Percentiles rank a stretch among this genome's conserved stretches.
Conservation (phyloP, 805 yeast species). For the Candida alai region DNA sequence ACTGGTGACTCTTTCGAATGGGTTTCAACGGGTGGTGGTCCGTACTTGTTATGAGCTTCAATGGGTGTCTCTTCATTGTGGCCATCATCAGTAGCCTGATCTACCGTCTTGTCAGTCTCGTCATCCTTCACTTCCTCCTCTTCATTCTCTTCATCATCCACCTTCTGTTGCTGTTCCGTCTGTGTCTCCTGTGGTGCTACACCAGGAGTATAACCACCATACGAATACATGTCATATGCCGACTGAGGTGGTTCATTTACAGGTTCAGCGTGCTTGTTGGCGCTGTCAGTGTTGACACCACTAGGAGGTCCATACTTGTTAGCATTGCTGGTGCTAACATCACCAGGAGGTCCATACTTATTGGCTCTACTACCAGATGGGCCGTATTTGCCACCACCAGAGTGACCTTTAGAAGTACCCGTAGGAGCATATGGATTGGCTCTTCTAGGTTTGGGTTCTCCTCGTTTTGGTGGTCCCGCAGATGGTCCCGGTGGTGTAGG, state of each 20-base stretch:
- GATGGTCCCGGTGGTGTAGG: constrained; percentile 16
- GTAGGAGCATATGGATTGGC: constrained; percentile 39
- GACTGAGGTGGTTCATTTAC: constrained; percentile 6
- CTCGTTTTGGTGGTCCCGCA: constrained; percentile 4
- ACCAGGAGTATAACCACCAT: constrained; percentile 7
- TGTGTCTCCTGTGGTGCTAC: not conserved
- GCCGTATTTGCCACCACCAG: constrained; percentile 23
- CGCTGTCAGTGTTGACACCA: constrained; percentile 2
- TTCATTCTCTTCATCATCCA: not conserved
- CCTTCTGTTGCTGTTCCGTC: not conserved
- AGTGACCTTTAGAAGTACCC: constrained; percentile 11
- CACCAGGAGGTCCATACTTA: constrained; percentile 10
- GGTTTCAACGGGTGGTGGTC: too few relatives aligned
- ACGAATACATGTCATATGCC: constrained; percentile 6
- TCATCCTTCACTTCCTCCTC: constrained; percentile 2
- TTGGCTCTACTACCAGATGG: constrained; percentile 16
- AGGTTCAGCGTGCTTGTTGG: not conserved
- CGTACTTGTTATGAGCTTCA: not conserved
- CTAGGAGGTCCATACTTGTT: constrained; percentile 4
- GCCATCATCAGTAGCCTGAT: not conserved
- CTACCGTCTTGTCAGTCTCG: constrained; percentile 1
- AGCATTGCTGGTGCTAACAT: not conserved
- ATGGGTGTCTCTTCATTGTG: not conserved
- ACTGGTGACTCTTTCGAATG: too few relatives aligned
- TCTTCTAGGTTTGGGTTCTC: constrained; percentile 7